Evolutionary conservation across 2,329 filamentous ascomycete species (phyloP).

Genomic region (Fusarium tuaranense): DNA sequence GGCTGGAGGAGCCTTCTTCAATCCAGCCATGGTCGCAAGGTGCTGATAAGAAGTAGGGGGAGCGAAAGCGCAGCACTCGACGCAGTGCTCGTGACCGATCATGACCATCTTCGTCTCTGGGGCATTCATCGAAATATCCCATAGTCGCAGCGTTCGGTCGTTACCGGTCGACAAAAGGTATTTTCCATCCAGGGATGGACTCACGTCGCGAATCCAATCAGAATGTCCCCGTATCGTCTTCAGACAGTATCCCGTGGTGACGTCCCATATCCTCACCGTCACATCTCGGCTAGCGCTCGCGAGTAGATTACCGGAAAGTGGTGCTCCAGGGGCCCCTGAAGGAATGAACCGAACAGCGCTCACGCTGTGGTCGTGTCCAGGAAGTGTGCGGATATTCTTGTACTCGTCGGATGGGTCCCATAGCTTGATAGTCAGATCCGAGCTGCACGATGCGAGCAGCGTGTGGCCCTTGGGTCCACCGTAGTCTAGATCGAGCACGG

Average conservation of each 20-base stretch:
- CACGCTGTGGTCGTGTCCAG: constrained; percentile 92
- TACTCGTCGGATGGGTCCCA: constrained; percentile 95
- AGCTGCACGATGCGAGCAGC: constrained; percentile 75
- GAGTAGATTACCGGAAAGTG: constrained; percentile 84
- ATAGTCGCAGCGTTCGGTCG: constrained; percentile 84
- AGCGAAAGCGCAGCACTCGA: constrained; percentile 89
- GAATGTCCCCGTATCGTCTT: constrained; percentile 88
- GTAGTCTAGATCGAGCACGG: constrained; percentile 89
- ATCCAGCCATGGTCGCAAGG: constrained; percentile 79
- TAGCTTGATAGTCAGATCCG: constrained; percentile 91
- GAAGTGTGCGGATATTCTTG: constrained; percentile 92
- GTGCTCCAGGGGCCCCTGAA: constrained; percentile 81
- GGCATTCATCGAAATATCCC: constrained; percentile 78
- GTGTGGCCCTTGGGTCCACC: constrained; percentile 84
- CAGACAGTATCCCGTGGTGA: constrained; percentile 91
- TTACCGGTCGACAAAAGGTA: constrained; percentile 86
- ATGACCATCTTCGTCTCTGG: constrained; percentile 83
- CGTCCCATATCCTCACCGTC: constrained; percentile 90
- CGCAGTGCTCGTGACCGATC: constrained; percentile 85
- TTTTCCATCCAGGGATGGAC: constrained; percentile 83
- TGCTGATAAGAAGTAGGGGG: constrained; percentile 83
- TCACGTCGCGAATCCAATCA: constrained; percentile 93
- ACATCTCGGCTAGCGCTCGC: constrained; percentile 89
- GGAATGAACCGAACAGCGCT: constrained; percentile 91
- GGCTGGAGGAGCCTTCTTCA: constrained; percentile 83